These are phyloP conservation scores for Leishmania gerbilli DNA, from an alignment of 208 protist genomes.

Conservation along the genomic window DNA sequence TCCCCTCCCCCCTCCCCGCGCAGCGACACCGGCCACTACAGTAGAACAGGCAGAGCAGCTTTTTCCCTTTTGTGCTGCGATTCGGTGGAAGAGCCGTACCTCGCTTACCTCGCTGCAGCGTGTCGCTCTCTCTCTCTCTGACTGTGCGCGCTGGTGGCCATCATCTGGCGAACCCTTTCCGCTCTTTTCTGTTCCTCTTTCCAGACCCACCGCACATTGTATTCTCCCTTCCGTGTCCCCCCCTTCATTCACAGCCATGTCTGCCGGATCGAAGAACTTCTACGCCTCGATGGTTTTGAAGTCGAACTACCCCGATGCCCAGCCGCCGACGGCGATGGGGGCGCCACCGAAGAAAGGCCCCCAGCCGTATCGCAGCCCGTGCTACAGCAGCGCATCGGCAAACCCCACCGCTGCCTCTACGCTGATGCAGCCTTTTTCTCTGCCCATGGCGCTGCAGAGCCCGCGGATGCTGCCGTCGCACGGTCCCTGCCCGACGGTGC, in stretches of 20 bases:
- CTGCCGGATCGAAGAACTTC: slow-evolving; percentile 33
- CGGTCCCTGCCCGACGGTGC: neutral
- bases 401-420: neutral
- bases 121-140: neutral
- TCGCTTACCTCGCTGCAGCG: neutral
- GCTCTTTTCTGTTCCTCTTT: neutral
- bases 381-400: slow-evolving; percentile 14
- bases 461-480: slow-evolving; percentile 11
- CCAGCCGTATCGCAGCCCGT: slow-evolving; percentile 28
- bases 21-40: neutral
- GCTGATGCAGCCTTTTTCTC: neutral
- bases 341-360: slow-evolving; percentile 13
- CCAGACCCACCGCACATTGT: neutral
- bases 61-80: neutral
- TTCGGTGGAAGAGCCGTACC: neutral
- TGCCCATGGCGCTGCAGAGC: slow-evolving; percentile 7
- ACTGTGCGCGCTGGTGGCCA: neutral
- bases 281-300: slow-evolving; percentile 63
- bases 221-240: neutral
- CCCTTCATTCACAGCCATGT: slow-evolving; percentile 20
- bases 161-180: neutral
- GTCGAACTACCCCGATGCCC: slow-evolving; percentile 40
- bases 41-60: neutral
- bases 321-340: slow-evolving; percentile 1
- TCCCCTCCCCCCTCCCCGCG: too few relatives aligned